Percentiles rank a stretch among this genome's conserved stretches.
Evolutionary conservation across 2,329 filamentous ascomycete species (phyloP).

Genomic region (Penicillium sp.): DNA sequence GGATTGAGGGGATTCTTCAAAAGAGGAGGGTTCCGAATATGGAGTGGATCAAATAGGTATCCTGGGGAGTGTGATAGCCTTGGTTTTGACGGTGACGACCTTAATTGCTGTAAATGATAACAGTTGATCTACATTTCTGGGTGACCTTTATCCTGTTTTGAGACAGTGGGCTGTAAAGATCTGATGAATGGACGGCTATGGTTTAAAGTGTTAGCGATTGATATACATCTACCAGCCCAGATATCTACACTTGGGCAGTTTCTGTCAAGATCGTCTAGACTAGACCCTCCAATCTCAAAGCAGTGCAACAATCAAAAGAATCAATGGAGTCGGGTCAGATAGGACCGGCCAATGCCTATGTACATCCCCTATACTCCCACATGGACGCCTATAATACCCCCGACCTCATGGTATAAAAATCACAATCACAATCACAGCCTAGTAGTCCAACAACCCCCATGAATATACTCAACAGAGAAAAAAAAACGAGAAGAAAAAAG

Average conservation of each 20-base stretch:
- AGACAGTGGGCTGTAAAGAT: too few species aligned
- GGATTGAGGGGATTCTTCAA: slow-evolving; percentile 55
- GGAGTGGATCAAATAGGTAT: background rate
- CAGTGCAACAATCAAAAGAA: slow-evolving; percentile 4
- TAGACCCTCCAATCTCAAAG: background rate
- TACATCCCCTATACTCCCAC: slow-evolving; percentile 21
- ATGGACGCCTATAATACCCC: slow-evolving; percentile 16
- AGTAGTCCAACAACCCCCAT: slow-evolving; percentile 13
- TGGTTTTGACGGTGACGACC: background rate
- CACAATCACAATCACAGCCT: slow-evolving; percentile 8
- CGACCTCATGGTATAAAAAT: slow-evolving; percentile 28
- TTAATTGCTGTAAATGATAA: too few species aligned
- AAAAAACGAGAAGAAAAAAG: slow-evolving; percentile 23
- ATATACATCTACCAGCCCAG: background rate
- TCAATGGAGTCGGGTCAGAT: slow-evolving; percentile 16
- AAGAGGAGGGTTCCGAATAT: slow-evolving; percentile 53
- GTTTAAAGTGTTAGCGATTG: background rate
- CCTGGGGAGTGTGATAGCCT: background rate
- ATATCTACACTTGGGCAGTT: background rate
- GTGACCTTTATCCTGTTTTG: too few species aligned
- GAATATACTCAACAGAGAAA: slow-evolving; percentile 12
- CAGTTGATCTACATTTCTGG: too few species aligned
- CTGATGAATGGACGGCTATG: background rate
- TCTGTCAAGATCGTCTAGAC: background rate
- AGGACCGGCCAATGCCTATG: slow-evolving; percentile 26